phyloP scores from a whole-genome alignment of 495 filamentous ascomycete species.

The Recurvomyces mirabilis region DNA sequence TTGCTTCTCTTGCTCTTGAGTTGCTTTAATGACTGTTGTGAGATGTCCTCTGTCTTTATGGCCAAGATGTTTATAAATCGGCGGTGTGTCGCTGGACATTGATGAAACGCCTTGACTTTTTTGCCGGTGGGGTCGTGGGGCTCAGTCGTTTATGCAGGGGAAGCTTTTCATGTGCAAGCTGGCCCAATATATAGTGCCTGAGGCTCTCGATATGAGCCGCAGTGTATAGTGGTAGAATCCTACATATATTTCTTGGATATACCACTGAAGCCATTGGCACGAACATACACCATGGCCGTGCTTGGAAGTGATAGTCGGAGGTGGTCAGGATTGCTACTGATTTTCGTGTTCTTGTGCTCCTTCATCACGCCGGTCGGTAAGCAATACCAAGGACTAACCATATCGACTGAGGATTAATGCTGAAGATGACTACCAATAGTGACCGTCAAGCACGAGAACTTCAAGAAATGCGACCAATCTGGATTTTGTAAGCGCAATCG shows the following conservation, averaged over 20 bases:
- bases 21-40: constrained; percentile 16
- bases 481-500: constrained; percentile 95
- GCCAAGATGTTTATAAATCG: constrained; percentile 37
- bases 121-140: too few species aligned
- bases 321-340: constrained; percentile 10
- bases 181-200: too few species aligned
- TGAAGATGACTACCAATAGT: constrained; percentile 44
- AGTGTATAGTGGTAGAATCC: too few species aligned
- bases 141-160: too few species aligned
- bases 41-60: constrained; percentile 38
- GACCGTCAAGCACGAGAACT: constrained; percentile 84
- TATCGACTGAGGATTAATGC: too few species aligned
- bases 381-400: constrained; percentile 1
- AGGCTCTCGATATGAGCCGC: too few species aligned
- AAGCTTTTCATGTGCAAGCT: too few species aligned
- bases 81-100: too few species aligned
- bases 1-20: constrained; percentile 32
- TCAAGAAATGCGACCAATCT: constrained; percentile 89
- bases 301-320: not conserved
- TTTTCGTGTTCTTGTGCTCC: constrained; percentile 12
- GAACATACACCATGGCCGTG: too few species aligned
- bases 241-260: too few species aligned
- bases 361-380: constrained; percentile 29
- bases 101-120: too few species aligned
- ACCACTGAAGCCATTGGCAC: too few species aligned